Evolutionary conservation across 2,329 filamentous ascomycete species (phyloP).

Genomic region (Didymella pomorum): DNA sequence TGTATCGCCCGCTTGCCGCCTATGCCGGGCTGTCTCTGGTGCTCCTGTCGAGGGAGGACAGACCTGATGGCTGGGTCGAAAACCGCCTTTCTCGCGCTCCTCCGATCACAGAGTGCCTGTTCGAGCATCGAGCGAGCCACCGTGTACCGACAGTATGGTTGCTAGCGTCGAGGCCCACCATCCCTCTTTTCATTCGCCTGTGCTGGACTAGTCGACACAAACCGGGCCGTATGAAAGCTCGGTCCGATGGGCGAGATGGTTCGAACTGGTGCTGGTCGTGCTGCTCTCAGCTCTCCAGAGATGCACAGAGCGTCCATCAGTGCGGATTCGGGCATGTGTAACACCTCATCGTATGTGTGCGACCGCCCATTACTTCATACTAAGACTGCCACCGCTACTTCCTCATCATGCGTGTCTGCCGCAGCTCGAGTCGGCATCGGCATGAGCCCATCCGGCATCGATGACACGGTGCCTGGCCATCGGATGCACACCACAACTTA

Average conservation of each 20-base stretch:
- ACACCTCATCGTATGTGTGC: conserved; percentile 9
- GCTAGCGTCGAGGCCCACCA: conserved; percentile 4
- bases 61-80: conserved; percentile 9
- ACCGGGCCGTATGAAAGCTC: conserved; percentile 16
- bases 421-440: conserved; percentile 2
- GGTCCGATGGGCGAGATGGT: conserved; percentile 13
- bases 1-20: conserved; percentile 1
- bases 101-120: conserved; percentile 5
- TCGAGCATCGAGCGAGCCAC: conserved; percentile 1
- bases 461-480: conserved; percentile 3
- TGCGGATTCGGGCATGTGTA: conserved; percentile 9
- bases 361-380: neutral
- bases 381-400: conserved; percentile 3
- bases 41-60: conserved; percentile 13
- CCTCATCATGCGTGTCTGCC: neutral
- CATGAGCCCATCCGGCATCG: neutral
- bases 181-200: conserved; percentile 5
- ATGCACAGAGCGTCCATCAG: conserved; percentile 6
- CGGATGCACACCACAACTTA: neutral
- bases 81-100: conserved; percentile 3
- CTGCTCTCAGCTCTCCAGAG: conserved; percentile 1
- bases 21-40: conserved; percentile 11
- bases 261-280: conserved; percentile 6
- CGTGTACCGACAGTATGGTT: conserved; percentile 1
- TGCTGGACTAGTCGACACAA: conserved; percentile 7